Conservation (phyloP, 2,329 filamentous ascomycete genomes). For the Pseudocercospora cruenta region DNA sequence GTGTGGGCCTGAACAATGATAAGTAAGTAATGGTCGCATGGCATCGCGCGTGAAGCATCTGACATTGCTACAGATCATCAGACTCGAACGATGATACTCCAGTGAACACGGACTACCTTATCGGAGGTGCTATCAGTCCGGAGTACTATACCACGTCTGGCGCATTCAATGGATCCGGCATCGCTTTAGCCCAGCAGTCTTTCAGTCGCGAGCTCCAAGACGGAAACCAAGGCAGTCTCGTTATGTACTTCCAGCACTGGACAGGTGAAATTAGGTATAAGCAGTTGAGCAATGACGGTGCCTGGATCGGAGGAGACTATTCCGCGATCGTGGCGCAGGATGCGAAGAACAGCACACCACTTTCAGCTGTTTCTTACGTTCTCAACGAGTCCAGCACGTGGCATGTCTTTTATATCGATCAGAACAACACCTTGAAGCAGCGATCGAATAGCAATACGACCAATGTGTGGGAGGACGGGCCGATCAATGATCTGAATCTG, state of each 20-base stretch:
- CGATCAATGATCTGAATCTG: conserved; percentile 38
- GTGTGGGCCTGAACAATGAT: conserved; percentile 41
- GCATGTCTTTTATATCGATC: conserved; percentile 45
- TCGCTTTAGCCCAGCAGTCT: conserved; percentile 50
- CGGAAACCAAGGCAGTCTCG: conserved; percentile 44
- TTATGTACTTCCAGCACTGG: conserved; percentile 52
- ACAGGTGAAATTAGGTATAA: conserved; percentile 48
- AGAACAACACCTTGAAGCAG: conserved; percentile 45
- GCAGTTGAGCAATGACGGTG: conserved; percentile 41
- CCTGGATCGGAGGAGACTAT: conserved; percentile 45
- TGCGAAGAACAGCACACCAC: conserved; percentile 48
- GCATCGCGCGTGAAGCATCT: neutral
- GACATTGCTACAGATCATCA: neutral
- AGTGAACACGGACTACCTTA: conserved; percentile 30
- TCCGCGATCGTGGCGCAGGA: conserved; percentile 46
- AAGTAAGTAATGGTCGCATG: neutral
- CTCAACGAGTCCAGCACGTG: conserved; percentile 39
- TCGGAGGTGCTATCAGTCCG: conserved; percentile 46
- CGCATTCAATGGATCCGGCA: conserved; percentile 53
- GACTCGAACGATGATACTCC: conserved; percentile 7
- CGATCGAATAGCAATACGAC: conserved; percentile 43
- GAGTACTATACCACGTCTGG: conserved; percentile 46
- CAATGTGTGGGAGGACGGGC: conserved; percentile 47
- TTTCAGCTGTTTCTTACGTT: conserved; percentile 50
- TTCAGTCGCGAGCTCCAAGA: conserved; percentile 38